Evolutionary conservation across 371 early-diverging fungal genomes (phyloP).

Genomic region (Entomophthora muscae): DNA sequence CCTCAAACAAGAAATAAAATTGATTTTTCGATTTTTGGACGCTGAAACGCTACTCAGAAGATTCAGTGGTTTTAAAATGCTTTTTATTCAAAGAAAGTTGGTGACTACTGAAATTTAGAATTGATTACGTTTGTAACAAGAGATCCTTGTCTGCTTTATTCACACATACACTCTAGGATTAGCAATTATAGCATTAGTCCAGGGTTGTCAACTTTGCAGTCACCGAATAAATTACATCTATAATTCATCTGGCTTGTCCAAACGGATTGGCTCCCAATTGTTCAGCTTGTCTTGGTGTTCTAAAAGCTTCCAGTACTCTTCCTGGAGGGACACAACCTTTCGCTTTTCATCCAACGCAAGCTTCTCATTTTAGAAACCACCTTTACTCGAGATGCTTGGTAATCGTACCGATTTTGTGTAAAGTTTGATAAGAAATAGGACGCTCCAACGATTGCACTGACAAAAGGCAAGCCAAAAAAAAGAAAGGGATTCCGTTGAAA

Average conservation of each 20-base stretch:
- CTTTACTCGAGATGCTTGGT: not conserved
- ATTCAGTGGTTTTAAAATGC: too few species aligned
- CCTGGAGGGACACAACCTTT: not conserved
- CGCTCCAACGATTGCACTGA: conserved; percentile 5
- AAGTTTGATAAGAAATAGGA: not conserved
- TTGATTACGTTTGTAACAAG: too few species aligned
- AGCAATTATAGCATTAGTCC: too few species aligned
- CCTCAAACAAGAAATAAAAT: too few species aligned
- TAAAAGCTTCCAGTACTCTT: conserved; percentile 9
- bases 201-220: too few species aligned
- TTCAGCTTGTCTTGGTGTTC: conserved; percentile 5
- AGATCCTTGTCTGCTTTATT: too few species aligned
- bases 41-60: too few species aligned
- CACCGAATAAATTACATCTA: not conserved
- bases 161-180: too few species aligned
- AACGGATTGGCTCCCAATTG: not conserved
- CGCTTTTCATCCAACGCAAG: not conserved
- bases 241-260: not conserved
- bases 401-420: conserved; percentile 5
- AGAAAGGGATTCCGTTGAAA: conserved; percentile 2
- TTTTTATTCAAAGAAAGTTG: too few species aligned
- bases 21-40: too few species aligned
- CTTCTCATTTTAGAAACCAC: not conserved
- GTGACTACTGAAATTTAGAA: too few species aligned
- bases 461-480: conserved; percentile 7